These are phyloP conservation scores for Mycena sp. DNA, from an alignment of 1,284 basidiomycete genomes.

Conservation along the genomic window DNA sequence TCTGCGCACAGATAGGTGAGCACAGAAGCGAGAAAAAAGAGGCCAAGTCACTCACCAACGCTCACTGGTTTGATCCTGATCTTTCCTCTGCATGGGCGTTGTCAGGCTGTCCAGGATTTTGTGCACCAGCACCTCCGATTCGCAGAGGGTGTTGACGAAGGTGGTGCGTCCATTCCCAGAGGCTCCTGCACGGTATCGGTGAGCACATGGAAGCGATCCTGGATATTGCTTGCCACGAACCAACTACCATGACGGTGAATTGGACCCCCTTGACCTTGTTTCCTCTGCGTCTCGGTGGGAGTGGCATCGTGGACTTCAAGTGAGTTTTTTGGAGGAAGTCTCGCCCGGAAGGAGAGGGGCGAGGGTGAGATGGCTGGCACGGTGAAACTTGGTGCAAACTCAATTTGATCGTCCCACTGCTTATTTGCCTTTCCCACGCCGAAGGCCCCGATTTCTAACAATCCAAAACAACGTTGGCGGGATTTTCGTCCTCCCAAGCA, in stretches of 20 bases:
- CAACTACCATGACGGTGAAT: slow-evolving; percentile 94
- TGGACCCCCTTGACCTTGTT: slow-evolving; percentile 96
- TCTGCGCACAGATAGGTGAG: slow-evolving; percentile 58
- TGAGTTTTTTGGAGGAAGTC: not conserved
- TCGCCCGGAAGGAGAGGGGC: not conserved
- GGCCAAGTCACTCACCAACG: slow-evolving; percentile 73
- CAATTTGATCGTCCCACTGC: slow-evolving; percentile 23
- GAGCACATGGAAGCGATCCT: not conserved
- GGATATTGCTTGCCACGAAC: slow-evolving; percentile 54
- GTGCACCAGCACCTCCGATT: slow-evolving; percentile 83
- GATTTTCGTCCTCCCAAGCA: too few species aligned
- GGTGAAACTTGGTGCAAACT: not conserved
- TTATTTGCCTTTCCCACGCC: slow-evolving; percentile 3
- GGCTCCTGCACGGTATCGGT: slow-evolving; percentile 64
- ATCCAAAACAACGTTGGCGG: slow-evolving; percentile 14
- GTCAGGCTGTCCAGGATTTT: slow-evolving; percentile 80
- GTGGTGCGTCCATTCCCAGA: slow-evolving; percentile 95
- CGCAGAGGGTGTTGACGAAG: slow-evolving; percentile 96
- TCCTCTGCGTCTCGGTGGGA: slow-evolving; percentile 71
- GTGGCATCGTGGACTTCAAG: slow-evolving; percentile 44
- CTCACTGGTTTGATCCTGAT: slow-evolving; percentile 93
- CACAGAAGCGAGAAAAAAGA: not conserved
- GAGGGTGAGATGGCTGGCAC: slow-evolving; percentile 8
- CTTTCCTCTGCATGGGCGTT: slow-evolving; percentile 87
- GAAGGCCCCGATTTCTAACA: not conserved